phyloP scores from a whole-genome alignment of 73 alveolate genomes.

The Paramecium pentaurelia region DNA sequence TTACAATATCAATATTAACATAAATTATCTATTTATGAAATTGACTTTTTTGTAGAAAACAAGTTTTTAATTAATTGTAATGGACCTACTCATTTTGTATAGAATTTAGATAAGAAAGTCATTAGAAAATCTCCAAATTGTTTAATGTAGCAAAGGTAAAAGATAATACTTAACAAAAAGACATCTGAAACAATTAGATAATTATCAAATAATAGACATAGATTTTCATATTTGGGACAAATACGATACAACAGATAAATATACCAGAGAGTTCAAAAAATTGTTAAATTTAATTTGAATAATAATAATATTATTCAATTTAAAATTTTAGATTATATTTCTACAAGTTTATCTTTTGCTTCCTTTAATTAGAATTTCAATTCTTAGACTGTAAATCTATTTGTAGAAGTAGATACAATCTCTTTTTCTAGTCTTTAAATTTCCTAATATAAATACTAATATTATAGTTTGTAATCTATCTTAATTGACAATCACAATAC shows the following conservation, averaged over 20 bases:
- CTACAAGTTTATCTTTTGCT: background rate
- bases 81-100: background rate
- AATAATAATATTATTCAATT: background rate
- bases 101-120: background rate
- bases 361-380: background rate
- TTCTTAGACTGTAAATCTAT: background rate
- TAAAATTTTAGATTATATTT: background rate
- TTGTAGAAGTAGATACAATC: background rate
- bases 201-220: background rate
- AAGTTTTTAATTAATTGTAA: background rate
- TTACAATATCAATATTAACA: background rate
- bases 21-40: background rate
- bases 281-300: background rate
- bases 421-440: background rate
- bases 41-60: background rate
- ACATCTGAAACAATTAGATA: background rate
- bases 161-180: background rate
- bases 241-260: background rate
- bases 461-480: background rate
- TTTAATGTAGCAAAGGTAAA: background rate
- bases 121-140: background rate
- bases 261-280: background rate
- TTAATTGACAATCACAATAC: background rate
- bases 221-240: background rate
- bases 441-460: background rate